Evolutionary conservation across 225 moss, liverwort and hornwort genomes (phyloP), one percentile per base, ranked within the genome.

Genomic region (Sphagnum tenellum): DNA sequence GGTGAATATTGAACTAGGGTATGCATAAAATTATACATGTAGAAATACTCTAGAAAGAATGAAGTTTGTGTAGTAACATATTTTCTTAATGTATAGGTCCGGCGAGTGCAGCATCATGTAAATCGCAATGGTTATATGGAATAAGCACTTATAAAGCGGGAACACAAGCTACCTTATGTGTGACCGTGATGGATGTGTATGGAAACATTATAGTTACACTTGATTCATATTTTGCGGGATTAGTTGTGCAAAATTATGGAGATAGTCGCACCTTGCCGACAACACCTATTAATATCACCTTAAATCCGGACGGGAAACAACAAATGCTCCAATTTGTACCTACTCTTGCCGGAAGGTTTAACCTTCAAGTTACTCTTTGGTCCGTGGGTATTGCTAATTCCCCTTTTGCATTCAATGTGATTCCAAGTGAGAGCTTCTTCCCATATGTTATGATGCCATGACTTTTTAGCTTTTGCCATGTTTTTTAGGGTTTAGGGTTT

Each of bases 161-260:
- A 56, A 56, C 9, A 4, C 56, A 56, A 56, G 56, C 56, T 11
- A 56, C 56, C 9, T 10, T 56, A 5, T 56, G 56, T 56, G 56
- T 56, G 56, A 56, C 56, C 2, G 9, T 56, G 56, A 56, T 13
- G 14, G 56, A 56, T 56, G 11, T 13, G 4, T 56, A 56, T 56
- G 56, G 56, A 11, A 56, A 56, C 10, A 56, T 56, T 11, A 4
- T 56, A 13, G 14, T 13, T 11, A 11, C 56, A 56, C 56, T 13
- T 56, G 56, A 13, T 56, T 56, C 56, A 56, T 56, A 56, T 56
- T 56, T 56, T 56, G 56, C 56, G 56, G 56, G 56, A 4, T 4
- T 11, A 7, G 56, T 56, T 11, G 56, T 10, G 14, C 56, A 11
- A 11, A 11, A 5, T 4, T 56, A 56, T 3, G 56, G 56, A 10